A percentile compares a stretch with the other conserved stretches of the same genome.
Conservation (phyloP, 768 basidiomycete species). For the Suillus weaverae region DNA sequence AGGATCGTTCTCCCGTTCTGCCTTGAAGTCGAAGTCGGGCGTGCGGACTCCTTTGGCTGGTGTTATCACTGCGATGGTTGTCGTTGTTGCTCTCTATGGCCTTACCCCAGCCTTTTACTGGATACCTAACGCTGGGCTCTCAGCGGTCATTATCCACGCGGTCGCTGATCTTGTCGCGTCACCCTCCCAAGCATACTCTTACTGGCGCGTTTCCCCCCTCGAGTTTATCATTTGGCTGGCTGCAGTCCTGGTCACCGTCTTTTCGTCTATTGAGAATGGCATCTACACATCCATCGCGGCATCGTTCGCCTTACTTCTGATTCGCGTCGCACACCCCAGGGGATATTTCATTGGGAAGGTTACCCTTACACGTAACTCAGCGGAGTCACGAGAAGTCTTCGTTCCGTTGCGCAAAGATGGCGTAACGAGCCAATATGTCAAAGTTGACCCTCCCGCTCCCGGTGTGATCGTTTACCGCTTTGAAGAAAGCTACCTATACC, state of each 20-base stretch:
- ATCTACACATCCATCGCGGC: constrained; percentile 85
- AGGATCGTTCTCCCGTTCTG: constrained; percentile 98
- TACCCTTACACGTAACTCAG: constrained; percentile 43
- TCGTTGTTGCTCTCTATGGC: constrained; percentile 93
- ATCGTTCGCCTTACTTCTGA: constrained; percentile 75
- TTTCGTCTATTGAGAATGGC: constrained; percentile 92
- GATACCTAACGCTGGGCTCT: constrained; percentile 80
- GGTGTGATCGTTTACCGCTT: constrained; percentile 91
- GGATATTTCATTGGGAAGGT: constrained; percentile 91
- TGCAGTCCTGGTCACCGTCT: constrained; percentile 86
- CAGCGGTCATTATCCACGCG: constrained; percentile 93
- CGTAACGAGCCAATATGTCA: constrained; percentile 66
- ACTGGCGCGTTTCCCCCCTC: constrained; percentile 92
- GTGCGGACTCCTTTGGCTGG: constrained; percentile 96
- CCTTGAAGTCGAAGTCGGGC: constrained; percentile 93
- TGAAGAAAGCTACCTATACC: constrained; percentile 88
- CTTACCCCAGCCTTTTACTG: constrained; percentile 91
- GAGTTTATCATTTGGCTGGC: constrained; percentile 90
- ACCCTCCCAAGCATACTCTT: constrained; percentile 78
- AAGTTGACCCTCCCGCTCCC: constrained; percentile 75
- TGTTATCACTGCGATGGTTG: constrained; percentile 79
- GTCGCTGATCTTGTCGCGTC: constrained; percentile 86
- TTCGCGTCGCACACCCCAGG: constrained; percentile 85
- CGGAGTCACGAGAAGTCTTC: constrained; percentile 70
- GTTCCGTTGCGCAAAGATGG: constrained; percentile 67